phyloP scores from a whole-genome alignment of 768 basidiomycete genomes.

The Boletus rufocinnamomeus region DNA sequence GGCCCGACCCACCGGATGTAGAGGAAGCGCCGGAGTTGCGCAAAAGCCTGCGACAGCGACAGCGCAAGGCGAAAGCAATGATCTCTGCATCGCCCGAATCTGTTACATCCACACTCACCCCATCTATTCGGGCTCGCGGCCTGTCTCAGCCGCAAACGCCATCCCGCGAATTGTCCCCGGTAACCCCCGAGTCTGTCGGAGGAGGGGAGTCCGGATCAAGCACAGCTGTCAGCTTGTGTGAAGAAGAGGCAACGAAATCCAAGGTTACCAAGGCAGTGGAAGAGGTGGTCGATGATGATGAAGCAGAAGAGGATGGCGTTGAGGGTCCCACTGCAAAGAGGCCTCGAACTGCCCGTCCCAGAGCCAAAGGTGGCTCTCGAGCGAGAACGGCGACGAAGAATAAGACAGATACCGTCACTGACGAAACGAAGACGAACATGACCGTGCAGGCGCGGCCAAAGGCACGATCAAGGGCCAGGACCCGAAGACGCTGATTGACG shows the following conservation, averaged over 20 bases:
- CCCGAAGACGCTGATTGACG: slow-evolving; percentile 32
- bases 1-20: slow-evolving; percentile 15
- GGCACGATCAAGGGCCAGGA: slow-evolving; percentile 32
- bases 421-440: slow-evolving; percentile 20
- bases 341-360: slow-evolving; percentile 20
- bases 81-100: slow-evolving; percentile 29
- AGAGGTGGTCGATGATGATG: slow-evolving; percentile 16
- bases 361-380: slow-evolving; percentile 28
- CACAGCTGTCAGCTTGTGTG: slow-evolving; percentile 36
- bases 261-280: slow-evolving; percentile 21
- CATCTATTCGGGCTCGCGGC: slow-evolving; percentile 23
- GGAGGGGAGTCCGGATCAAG: slow-evolving; percentile 34
- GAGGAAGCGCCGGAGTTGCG: slow-evolving; percentile 29
- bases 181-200: slow-evolving; percentile 29
- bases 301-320: slow-evolving; percentile 15
- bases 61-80: slow-evolving; percentile 27
- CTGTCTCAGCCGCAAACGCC: slow-evolving; percentile 25
- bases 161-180: slow-evolving; percentile 27
- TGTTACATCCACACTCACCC: slow-evolving; percentile 33
- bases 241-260: slow-evolving; percentile 27
- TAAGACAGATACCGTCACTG: slow-evolving; percentile 11
- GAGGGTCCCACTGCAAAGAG: slow-evolving; percentile 22
- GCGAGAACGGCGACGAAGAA: slow-evolving; percentile 19
- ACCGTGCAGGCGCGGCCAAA: slow-evolving; percentile 33
- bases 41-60: slow-evolving; percentile 34